Evolutionary conservation across 2,329 filamentous ascomycete genomes (phyloP).

Genomic region (Aspergillus melleus): DNA sequence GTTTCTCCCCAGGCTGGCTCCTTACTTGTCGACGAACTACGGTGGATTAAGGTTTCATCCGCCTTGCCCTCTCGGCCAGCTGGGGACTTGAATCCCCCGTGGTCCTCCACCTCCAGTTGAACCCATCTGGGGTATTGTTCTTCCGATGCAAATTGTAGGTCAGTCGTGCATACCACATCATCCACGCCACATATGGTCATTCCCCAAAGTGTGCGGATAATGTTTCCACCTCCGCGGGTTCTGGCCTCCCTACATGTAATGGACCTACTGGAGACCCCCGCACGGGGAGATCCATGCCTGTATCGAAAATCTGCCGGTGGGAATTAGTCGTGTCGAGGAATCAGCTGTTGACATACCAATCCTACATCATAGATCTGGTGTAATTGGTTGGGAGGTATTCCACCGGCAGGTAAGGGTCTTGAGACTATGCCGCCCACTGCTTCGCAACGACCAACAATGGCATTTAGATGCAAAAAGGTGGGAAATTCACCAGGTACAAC

Average conservation of each 20-base stretch:
- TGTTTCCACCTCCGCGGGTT: not conserved
- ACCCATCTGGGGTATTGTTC: too few relatives aligned
- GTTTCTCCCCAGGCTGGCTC: slow-evolving; percentile 1
- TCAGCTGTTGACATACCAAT: not conserved
- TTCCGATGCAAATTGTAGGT: not conserved
- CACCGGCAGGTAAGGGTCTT: not conserved
- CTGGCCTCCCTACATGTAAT: not conserved
- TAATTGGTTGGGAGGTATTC: not conserved
- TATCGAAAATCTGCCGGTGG: not conserved
- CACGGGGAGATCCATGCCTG: slow-evolving; percentile 10
- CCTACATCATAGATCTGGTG: not conserved
- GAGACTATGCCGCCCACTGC: not conserved
- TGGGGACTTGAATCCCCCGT: not conserved
- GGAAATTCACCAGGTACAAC: too few relatives aligned
- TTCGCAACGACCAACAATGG: not conserved
- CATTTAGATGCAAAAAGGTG: not conserved
- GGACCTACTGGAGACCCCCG: not conserved
- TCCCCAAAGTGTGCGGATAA: not conserved
- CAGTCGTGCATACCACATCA: not conserved
- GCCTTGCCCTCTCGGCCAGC: slow-evolving; percentile 2
- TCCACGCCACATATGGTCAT: not conserved
- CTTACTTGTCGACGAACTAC: slow-evolving; percentile 15
- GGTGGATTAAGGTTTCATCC: slow-evolving; percentile 19
- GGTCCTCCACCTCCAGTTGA: too few relatives aligned
- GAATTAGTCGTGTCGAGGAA: not conserved